Evolutionary conservation across 164 flowering plant species (phyloP), one percentile per base, ranked within the genome.

Genomic region (Chimonanthus salicifolius): DNA sequence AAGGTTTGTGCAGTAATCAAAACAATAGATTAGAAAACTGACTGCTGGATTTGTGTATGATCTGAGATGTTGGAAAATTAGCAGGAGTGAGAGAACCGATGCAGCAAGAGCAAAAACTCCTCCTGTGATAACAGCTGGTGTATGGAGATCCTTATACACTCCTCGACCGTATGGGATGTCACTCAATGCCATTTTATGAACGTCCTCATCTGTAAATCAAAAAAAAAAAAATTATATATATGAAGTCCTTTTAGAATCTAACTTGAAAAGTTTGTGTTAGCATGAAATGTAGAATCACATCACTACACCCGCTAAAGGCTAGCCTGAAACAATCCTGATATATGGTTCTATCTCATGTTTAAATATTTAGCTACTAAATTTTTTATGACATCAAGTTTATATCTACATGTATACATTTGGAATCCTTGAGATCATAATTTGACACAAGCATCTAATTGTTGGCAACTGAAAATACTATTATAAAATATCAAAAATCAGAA

Each of bases 1-100:
- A 45, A 10, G 15, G 15, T 16, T 54, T 66, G 15, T 6, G 69
- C 13, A 66, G 9, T 60, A 47, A 71, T 46, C 3, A 33, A 72
- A 4, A 13, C 3, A 67, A 47, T 46, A n/a, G 49, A 16, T 47
- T 13, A 66, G 75, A 43, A 78, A 77, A 86, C 92, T 82, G 46
- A 94, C 97, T 62, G 84, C 79, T 33, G 94, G 98, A 47, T 91
- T 94, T 70, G 91, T 88, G 80, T 94, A 94, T 7, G 83, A 89
- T 78, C 85, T 80, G 73, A 92, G 97, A 85, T 91, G 98, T 68
- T 88, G 92, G 43, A 85, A 68, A 50, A 88, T 89, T 64, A 89
- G 87, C 67, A 78, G 58, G 47, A 85, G 5, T 33, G 97, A 91
- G 73, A 91, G 91, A 44, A 77, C 50, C 69, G 86, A 50, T 0